phyloP scores from a whole-genome alignment of 768 basidiomycete species.

The Cytidiella melzeri region DNA sequence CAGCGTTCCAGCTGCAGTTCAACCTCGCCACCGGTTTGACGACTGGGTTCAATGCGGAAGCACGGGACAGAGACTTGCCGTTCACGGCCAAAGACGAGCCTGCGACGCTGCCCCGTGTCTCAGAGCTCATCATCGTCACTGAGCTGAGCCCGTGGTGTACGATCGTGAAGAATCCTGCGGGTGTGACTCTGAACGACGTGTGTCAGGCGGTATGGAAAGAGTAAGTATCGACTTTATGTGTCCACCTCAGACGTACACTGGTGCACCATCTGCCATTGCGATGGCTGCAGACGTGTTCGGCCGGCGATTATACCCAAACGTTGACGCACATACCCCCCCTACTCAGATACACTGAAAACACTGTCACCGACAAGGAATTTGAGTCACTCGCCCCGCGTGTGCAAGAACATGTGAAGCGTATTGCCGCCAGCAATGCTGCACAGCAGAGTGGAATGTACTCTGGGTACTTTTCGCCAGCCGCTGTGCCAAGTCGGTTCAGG shows the following conservation, averaged over 20 bases:
- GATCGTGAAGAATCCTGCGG: conserved; percentile 60
- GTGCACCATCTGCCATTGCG: neutral
- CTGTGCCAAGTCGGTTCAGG: conserved; percentile 41
- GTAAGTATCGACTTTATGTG: conserved; percentile 52
- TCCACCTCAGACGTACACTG: no score
- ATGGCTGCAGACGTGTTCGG: neutral
- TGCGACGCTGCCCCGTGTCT: conserved; percentile 33
- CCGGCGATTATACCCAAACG: neutral
- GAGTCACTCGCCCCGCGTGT: conserved; percentile 49
- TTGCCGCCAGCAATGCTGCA: conserved; percentile 37
- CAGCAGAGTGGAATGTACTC: conserved; percentile 11
- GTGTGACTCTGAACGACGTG: conserved; percentile 76
- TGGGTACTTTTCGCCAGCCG: conserved; percentile 24
- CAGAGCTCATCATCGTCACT: conserved; percentile 31
- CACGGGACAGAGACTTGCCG: conserved; percentile 53
- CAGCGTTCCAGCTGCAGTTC: conserved; percentile 60
- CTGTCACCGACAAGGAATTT: conserved; percentile 64
- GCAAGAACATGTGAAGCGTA: conserved; percentile 69
- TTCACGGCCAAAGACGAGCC: conserved; percentile 36
- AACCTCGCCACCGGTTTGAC: conserved; percentile 61
- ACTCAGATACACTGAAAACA: conserved; percentile 68
- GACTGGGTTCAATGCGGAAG: conserved; percentile 54
- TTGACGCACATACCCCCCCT: no score
- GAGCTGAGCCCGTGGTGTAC: conserved; percentile 74
- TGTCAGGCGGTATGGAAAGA: conserved; percentile 69